A percentile compares a stretch with the other conserved stretches of the same genome.
Evolutionary conservation across 139 green algal species (phyloP).

Genomic region (Astrephomene gubernaculifera): DNA sequence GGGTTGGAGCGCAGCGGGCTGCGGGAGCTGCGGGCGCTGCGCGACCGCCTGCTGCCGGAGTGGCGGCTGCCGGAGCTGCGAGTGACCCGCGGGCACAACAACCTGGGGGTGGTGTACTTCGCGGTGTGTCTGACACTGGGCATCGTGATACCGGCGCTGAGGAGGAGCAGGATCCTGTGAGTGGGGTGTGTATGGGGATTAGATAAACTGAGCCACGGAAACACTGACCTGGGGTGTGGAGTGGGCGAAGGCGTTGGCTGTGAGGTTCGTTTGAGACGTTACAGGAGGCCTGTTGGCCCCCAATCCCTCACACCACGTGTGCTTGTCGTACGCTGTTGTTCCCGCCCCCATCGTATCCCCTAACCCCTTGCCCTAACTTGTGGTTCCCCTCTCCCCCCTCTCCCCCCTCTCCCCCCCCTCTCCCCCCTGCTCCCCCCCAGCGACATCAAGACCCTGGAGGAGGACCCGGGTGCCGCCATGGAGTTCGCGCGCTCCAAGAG

Average conservation of each 20-base stretch:
- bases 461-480: constrained; percentile 83
- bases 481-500: constrained; percentile 95
- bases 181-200: constrained; percentile 68
- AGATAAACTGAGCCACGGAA: no score
- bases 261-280: no score
- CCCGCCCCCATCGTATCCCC: no score
- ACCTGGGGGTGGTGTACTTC: constrained; percentile 65
- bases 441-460: constrained; percentile 79
- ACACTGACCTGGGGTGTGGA: not conserved
- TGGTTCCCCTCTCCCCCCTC: no score
- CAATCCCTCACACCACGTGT: no score
- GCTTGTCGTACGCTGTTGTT: no score
- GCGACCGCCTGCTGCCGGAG: constrained; percentile 49
- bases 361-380: no score
- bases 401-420: not conserved
- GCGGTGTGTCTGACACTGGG: constrained; percentile 66
- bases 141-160: constrained; percentile 62
- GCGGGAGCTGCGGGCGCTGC: constrained; percentile 38
- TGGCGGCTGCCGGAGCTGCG: not conserved
- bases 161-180: constrained; percentile 45
- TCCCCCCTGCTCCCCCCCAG: not conserved
- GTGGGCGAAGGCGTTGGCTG: no score
- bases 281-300: no score
- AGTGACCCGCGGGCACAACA: constrained; percentile 39
- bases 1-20: constrained; percentile 38